These are phyloP conservation scores for Ailanthus altissimus DNA, from an alignment of 345 rosid genomes.

Conservation along the genomic window DNA sequence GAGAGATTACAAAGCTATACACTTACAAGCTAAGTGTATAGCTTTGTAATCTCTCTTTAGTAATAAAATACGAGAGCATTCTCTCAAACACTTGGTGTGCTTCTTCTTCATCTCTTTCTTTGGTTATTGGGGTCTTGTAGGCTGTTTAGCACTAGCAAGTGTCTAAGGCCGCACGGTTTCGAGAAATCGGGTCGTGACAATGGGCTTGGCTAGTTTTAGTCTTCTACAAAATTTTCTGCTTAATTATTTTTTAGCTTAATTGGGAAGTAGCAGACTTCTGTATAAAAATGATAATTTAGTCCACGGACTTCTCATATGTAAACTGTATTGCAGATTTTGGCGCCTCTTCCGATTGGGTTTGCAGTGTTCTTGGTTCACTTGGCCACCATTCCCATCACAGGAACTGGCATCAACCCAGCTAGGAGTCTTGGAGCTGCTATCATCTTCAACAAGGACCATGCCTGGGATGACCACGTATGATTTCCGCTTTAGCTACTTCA, in stretches of 20 bases:
- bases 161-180: no score
- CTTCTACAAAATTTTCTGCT: neutral
- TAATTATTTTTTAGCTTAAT: no score
- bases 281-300: no score
- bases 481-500: neutral
- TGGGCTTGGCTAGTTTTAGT: neutral
- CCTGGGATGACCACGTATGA: slow-evolving; percentile 62
- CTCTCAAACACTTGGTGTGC: no score
- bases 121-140: no score
- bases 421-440: slow-evolving; percentile 79
- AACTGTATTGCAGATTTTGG: slow-evolving; percentile 46
- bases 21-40: no score
- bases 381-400: slow-evolving; percentile 72
- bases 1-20: no score
- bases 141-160: no score
- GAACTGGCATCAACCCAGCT: slow-evolving; percentile 74
- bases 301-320: neutral
- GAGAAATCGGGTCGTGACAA: no score
- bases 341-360: slow-evolving; percentile 76
- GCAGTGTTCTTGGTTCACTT: slow-evolving; percentile 74
- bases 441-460: slow-evolving; percentile 48
- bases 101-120: no score
- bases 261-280: neutral
- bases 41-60: no score
- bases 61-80: no score